Evolutionary conservation across 139 green algal species (phyloP).

Genomic region (Coelastrella sp.): DNA sequence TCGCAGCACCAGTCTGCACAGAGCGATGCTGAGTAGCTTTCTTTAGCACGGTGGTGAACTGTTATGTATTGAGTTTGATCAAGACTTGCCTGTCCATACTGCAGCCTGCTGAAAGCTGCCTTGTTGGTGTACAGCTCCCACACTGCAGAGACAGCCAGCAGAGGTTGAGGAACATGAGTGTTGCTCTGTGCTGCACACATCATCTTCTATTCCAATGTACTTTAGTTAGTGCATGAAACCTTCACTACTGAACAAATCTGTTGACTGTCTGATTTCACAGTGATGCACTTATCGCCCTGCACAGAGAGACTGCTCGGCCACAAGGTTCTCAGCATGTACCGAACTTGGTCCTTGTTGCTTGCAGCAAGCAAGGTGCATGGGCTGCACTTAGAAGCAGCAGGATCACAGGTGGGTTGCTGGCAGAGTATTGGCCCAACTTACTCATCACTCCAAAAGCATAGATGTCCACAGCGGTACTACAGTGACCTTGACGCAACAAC

Average conservation of each 20-base stretch:
- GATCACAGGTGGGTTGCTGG: background rate
- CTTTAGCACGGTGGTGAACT: too few relatives aligned
- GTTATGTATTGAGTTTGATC: too few relatives aligned
- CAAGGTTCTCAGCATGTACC: too few relatives aligned
- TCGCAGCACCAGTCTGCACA: too few relatives aligned
- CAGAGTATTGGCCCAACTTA: background rate
- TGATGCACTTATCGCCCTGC: too few relatives aligned
- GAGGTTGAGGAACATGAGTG: background rate
- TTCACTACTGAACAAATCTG: too few relatives aligned
- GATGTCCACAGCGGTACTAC: background rate
- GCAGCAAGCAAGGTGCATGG: background rate
- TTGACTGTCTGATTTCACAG: too few relatives aligned
- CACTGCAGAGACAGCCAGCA: background rate
- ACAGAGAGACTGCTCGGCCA: too few relatives aligned
- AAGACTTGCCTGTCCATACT: slow-evolving; percentile 32
- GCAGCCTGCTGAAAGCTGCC: slow-evolving; percentile 23
- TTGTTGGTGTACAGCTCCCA: slow-evolving; percentile 32
- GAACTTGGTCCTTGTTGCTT: background rate
- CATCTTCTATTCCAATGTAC: too few relatives aligned
- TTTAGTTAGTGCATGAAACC: too few relatives aligned
- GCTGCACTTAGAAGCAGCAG: background rate
- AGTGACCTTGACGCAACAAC: slow-evolving; percentile 20
- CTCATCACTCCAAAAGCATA: slow-evolving; percentile 32
- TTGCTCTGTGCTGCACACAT: background rate
- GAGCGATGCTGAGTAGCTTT: too few relatives aligned